Base-by-base conservation (phyloP, 768 basidiomycete species). In the Rhizopogon sp. region DNA sequence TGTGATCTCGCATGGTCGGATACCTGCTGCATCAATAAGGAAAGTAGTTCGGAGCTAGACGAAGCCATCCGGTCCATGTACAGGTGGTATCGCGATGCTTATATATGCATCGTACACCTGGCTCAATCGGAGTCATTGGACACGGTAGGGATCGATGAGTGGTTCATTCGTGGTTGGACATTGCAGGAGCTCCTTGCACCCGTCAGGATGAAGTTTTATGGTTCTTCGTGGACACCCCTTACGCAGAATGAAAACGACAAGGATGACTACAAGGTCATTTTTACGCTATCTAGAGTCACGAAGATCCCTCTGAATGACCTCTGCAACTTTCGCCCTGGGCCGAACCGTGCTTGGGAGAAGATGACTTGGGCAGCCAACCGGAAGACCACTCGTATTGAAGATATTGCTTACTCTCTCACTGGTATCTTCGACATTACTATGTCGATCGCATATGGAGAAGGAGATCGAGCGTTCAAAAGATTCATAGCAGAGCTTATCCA, bases 61-160 rank as follows among this genome's bases (percentile, higher is more conserved):
- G 60, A 62, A 29, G 55, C 60, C 40, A 57, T 62, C 16, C 52
- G 52, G 6, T 60, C 60, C 10, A 62, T 62, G 60, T 62, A 51
- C 31, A 40, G 10, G n/a, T 62, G 60, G 60, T 62, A 62, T 25
- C 50, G 47, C 17, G 49, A 60, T 37, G 56, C 60, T 16, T 25
- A 60, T 31, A 35, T 62, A 35, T 62, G 60, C 45, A 39, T 57
- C 17, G 59, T 55, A 11, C 45, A 62, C 47, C 43, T 62, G 2
- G 49, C 47, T 29, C 46, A 47, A 20, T 25, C 43, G 6, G 37
- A 49, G 17, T 29, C 37, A 8, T 29, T 40, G 41, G 25, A n/a
- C 16, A 46, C 25, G 17, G 29, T 46, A 35, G 57, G 33, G 16
- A 37, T 0, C 13, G 50, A 37, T 42, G 45, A 46, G 39, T 62